Evolutionary conservation across 768 basidiomycete genomes (phyloP).

Genomic region (Neoboletus magnificus): DNA sequence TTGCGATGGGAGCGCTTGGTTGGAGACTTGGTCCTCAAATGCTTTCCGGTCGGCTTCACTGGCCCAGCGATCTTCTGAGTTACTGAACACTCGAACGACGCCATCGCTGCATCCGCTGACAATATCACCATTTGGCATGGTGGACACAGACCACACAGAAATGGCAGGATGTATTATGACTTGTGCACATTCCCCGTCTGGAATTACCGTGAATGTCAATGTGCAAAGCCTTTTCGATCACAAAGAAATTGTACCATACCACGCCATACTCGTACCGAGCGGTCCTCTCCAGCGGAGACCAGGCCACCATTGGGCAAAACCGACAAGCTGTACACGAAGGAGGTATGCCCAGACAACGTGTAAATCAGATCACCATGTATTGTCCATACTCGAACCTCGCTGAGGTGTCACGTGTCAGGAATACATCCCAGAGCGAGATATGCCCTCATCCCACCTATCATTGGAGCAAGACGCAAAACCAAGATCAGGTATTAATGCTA

Average conservation of each 20-base stretch:
- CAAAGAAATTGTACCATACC: constrained; percentile 43
- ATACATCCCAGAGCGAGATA: background rate
- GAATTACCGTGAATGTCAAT: constrained; percentile 3
- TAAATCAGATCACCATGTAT: constrained; percentile 74
- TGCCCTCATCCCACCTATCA: constrained; percentile 60
- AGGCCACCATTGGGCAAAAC: constrained; percentile 79
- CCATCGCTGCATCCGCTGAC: constrained; percentile 91
- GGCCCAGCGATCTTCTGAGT: constrained; percentile 70
- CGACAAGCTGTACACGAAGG: constrained; percentile 90
- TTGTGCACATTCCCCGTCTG: constrained; percentile 87
- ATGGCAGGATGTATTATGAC: constrained; percentile 91
- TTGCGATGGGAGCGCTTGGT: constrained; percentile 76
- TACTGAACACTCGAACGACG: constrained; percentile 81
- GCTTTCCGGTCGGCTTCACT: constrained; percentile 57
- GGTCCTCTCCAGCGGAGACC: constrained; percentile 92
- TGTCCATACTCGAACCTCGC: constrained; percentile 92
- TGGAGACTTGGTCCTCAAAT: constrained; percentile 74
- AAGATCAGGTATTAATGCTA: constrained; percentile 76
- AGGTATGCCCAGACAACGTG: constrained; percentile 90
- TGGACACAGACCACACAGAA: constrained; percentile 93
- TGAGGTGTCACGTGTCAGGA: constrained; percentile 30
- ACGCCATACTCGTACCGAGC: constrained; percentile 88
- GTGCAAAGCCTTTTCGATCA: background rate
- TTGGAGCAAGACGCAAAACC: constrained; percentile 96
- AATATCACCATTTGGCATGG: constrained; percentile 88